Evolutionary conservation across 768 basidiomycete species (phyloP).

Genomic region (Flagelloscypha sp.): DNA sequence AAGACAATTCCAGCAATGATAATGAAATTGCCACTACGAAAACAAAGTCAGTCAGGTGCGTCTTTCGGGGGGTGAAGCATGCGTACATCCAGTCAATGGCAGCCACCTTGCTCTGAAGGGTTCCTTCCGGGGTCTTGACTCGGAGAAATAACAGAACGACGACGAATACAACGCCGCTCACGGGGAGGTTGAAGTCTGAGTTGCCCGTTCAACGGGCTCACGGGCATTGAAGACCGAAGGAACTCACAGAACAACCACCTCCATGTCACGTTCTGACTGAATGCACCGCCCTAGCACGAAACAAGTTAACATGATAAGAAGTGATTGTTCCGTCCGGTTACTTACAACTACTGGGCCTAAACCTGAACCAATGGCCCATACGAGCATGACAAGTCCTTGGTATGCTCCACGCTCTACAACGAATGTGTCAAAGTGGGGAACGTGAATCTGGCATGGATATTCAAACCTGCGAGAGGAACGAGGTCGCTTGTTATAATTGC

Average conservation of each 20-base stretch:
- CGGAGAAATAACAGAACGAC: slow-evolving; percentile 22
- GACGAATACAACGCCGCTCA: slow-evolving; percentile 18
- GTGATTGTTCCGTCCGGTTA: slow-evolving; percentile 20
- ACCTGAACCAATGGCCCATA: slow-evolving; percentile 26
- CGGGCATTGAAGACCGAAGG: neutral
- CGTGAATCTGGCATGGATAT: slow-evolving; percentile 24
- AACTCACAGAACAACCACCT: slow-evolving; percentile 32
- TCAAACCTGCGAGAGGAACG: slow-evolving; percentile 32
- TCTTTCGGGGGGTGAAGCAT: neutral
- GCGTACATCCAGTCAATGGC: slow-evolving; percentile 31
- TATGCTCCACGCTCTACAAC: slow-evolving; percentile 33
- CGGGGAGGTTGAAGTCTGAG: slow-evolving; percentile 32
- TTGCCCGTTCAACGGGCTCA: neutral
- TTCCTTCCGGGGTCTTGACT: slow-evolving; percentile 26
- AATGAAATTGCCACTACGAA: slow-evolving; percentile 26
- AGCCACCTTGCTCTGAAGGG: slow-evolving; percentile 20
- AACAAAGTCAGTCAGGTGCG: neutral
- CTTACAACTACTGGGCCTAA: slow-evolving; percentile 31
- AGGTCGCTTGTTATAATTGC: slow-evolving; percentile 39
- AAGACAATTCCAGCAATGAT: slow-evolving; percentile 22
- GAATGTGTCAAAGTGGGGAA: neutral
- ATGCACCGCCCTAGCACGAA: slow-evolving; percentile 19
- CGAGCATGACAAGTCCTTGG: slow-evolving; percentile 20
- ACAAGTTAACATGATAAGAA: slow-evolving; percentile 7
- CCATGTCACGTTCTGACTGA: slow-evolving; percentile 25